phyloP scores from a whole-genome alignment of 768 basidiomycete genomes.

The Leccinellum rugosiceps region DNA sequence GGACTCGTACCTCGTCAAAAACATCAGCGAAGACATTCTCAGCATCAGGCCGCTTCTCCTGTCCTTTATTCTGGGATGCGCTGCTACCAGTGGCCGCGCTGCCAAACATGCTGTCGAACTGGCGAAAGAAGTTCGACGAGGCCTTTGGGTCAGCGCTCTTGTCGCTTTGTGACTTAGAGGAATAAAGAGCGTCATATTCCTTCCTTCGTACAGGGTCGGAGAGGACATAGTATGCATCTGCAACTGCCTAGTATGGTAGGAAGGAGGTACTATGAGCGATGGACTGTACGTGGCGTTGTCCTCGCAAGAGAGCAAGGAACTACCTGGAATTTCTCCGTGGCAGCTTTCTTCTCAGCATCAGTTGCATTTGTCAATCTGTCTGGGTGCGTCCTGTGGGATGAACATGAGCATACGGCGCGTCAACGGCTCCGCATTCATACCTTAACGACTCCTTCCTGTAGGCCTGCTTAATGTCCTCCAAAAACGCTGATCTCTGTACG shows the following conservation, averaged over 20 bases:
- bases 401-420: slow-evolving; percentile 10
- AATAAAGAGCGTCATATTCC: slow-evolving; percentile 71
- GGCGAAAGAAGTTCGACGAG: slow-evolving; percentile 70
- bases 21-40: slow-evolving; percentile 85
- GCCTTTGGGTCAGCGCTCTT: slow-evolving; percentile 62
- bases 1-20: slow-evolving; percentile 74
- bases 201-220: slow-evolving; percentile 69
- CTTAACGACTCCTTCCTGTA: slow-evolving; percentile 80
- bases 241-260: slow-evolving; percentile 53
- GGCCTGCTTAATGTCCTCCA: slow-evolving; percentile 70
- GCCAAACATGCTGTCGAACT: slow-evolving; percentile 73
- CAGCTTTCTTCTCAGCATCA: slow-evolving; percentile 61
- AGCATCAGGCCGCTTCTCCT: slow-evolving; percentile 61
- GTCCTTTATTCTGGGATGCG: slow-evolving; percentile 31
- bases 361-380: slow-evolving; percentile 75
- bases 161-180: slow-evolving; percentile 48
- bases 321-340: slow-evolving; percentile 87
- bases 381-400: slow-evolving; percentile 71
- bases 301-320: not conserved
- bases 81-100: slow-evolving; percentile 29
- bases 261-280: not conserved
- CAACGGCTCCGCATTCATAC: slow-evolving; percentile 30
- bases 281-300: not conserved
- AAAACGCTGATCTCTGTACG: slow-evolving; percentile 52
- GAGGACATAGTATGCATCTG: slow-evolving; percentile 93